Base-by-base conservation (phyloP, 2,329 filamentous ascomycete species). In the Colletotrichum sp. region DNA sequence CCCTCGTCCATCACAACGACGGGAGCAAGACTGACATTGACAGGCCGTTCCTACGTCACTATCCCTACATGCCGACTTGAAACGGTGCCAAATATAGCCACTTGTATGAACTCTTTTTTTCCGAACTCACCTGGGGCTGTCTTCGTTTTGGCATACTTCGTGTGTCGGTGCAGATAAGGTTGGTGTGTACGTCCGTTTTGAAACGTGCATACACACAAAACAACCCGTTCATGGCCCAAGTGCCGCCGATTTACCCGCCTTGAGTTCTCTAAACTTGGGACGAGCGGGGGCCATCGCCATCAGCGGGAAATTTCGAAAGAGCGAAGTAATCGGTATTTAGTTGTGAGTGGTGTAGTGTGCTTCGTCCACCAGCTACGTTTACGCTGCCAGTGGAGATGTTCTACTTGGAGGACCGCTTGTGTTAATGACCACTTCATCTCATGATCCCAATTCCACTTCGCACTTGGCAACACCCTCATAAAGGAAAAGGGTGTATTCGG, bases 121-220 rank as follows among this genome's bases (percentile, higher is more conserved):
- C 43, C n/a, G 43, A 52, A 52, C 52, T 30, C 10, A 61, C 7
- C n/a, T 43, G 30, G 28, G 61, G 7, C n/a, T 52, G 26, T 32
- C 14, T 60, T 9, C 26, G 43, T 59, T 24, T 12, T 18, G 34
- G 36, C 61, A 28, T 28, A 21, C 12, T 55, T 55, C 16, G 8
- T 18, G 21, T 52, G 24, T 32, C 9, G 36, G 21, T 24, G 48
- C 14, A n/a, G 52, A 55, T 26, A 72, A 74, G 60, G 72, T 74
- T 74, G 52, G 28, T 52, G 6, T 32, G 21, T 16, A 28, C 30
- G 10, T 21, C 28, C 32, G 36, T 26, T 24, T 66, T 72, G 68
- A 72, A 72, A 66, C 68, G 61, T 5, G 72, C 72, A 43, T 60
- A 61, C 52, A 72, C 36, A 66, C 64, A 55, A 75, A 76, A 52